Evolutionary conservation across 192 early-diverging fungal genomes (phyloP), one percentile per base, ranked within the genome.

Genomic region (Coemansia sp.): DNA sequence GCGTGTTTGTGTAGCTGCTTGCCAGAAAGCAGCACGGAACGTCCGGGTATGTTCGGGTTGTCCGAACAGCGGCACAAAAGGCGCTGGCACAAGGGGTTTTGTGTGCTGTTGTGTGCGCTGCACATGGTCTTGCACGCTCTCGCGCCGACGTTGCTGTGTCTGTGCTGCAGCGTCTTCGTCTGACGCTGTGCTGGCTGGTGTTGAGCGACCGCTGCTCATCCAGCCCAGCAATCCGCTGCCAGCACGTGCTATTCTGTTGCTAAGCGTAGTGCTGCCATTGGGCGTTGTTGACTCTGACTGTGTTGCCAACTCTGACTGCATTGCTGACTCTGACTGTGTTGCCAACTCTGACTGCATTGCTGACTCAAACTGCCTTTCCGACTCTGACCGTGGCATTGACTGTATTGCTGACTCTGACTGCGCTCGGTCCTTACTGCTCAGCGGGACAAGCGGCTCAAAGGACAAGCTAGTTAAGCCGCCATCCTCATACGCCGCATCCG

Each of bases 1-100:
- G 64, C 88, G 83, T 2, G 67, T 73, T 49, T 82, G 83, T 41
- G 85, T 79, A 41, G 85, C 80, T 17, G 71, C 76, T 27, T 83
- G 76, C 85, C 89, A 90, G 65, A 90, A 89, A 1, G 83, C 79
- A 0, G 69, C 60, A 5, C 85, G 72, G 24, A 87, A 80, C 38
- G 78, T 70, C 17, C 73, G 75, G 19, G 61, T 10, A 0, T 29
- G 7, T 7, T 15, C 14, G 3, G 43, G 54, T 8, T 70, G 32
- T 51, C 38, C 61, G 51, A 74, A 75, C 19, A 79, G 56, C 23
- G 75, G 73, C 35, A 15, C 41, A 41, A 79, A 79, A 12, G 27
- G 47, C 10, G 38, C 37, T 8, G 65, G 67, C 8, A 69, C 61
- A 4, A 66, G 58, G 19, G 32, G 24, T 3, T 21, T 27, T 17